A percentile compares a stretch with the other conserved stretches of the same genome.
These are phyloP conservation scores for Lichtheimia ornata DNA, from an alignment of 371 early-diverging fungal species.

Conservation along the genomic window DNA sequence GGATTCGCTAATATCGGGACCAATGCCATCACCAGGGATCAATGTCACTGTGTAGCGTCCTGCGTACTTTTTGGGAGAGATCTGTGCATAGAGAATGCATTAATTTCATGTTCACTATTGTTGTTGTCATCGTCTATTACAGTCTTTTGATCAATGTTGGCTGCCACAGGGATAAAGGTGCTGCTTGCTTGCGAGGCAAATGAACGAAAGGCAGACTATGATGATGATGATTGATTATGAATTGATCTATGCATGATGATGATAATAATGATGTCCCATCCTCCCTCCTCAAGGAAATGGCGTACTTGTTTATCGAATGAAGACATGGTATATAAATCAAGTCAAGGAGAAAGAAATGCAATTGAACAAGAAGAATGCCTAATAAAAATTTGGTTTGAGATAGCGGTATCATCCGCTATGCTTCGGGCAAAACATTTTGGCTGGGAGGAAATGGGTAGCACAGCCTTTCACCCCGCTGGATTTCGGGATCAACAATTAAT, in stretches of 20 bases:
- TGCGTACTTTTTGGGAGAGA: constrained; percentile 45
- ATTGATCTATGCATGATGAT: not conserved
- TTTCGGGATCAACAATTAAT: not conserved
- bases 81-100: constrained; percentile 15
- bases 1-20: constrained; percentile 87
- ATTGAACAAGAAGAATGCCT: not conserved
- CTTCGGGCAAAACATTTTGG: constrained; percentile 4
- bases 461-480: not conserved
- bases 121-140: constrained; percentile 13
- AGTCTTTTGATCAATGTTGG: constrained; percentile 45
- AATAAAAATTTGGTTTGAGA: not conserved
- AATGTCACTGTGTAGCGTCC: constrained; percentile 93
- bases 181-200: constrained; percentile 40
- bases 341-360: not conserved
- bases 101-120: not conserved
- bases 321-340: not conserved
- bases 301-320: not conserved
- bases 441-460: not conserved
- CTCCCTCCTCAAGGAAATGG: not conserved
- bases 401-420: not conserved
- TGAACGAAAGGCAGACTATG: constrained; percentile 27
- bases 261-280: too few relatives aligned
- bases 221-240: not conserved
- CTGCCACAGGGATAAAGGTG: constrained; percentile 39
- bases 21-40: constrained; percentile 98